Base-by-base conservation (phyloP, 2,329 filamentous ascomycete species). In the Ciborinia camelliae region DNA sequence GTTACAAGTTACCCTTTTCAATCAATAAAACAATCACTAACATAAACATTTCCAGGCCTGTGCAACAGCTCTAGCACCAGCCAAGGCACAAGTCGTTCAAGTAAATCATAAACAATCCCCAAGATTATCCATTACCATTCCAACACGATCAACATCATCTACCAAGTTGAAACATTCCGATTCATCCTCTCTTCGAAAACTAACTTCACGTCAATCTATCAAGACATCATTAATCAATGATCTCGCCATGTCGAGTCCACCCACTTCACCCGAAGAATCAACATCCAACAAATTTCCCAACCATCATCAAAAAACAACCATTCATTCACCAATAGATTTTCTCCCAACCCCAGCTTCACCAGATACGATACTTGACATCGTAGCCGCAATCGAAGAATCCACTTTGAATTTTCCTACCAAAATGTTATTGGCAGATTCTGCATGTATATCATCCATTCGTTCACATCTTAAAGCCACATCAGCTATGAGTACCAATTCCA, bases 61-160 rank as follows among this genome's bases (percentile, higher is more conserved):
- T 26, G 70, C 71, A 41, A 73, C 72, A 26, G 66, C 66, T 15
- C 53, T 73, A 0, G 51, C 70, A 26, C 69, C 71, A 37, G 65
- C 65, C 0, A 72, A 68, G 62, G 71, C 71, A 10, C 69, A 70
- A 2, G 67, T 72, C 12, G 60, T 73, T 18, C 54, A 72, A 41
- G 63, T 74, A 4, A 67, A 69, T 57, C 32, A 52, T 26, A 66
- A 50, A 26, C 23, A 43, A 43, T 30, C 52, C 10, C 47, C 55
- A 28, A 37, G 45, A 30, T 65, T 69, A 10, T 54, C 65, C 12
- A 58, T 68, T 18, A 67, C 55, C 5, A 68, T 71, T 41, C 70
- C 71, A n/a, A 52, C 65, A 20, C 53, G 68, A 57, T 68, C 67
- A n/a, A 70, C 69, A 6, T 70, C 69, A 2, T 32, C 70, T 12